Evolutionary conservation across 148 eudicot species (phyloP).

Genomic region (Rhododendron henanense): DNA sequence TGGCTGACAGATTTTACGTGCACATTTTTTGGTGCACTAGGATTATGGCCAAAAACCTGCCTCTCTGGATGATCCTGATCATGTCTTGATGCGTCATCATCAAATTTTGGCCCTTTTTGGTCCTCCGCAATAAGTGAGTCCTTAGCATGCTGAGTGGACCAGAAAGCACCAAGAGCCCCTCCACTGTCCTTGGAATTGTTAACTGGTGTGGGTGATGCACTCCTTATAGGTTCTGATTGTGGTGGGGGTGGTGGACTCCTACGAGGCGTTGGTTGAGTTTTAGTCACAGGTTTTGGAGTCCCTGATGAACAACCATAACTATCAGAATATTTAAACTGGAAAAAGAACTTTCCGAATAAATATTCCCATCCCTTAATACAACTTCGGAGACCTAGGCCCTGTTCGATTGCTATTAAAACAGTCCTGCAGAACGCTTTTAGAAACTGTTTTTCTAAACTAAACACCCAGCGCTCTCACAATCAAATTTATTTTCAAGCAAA

Average conservation of each 20-base stretch:
- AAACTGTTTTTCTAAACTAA: not conserved
- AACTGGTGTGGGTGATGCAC: slow-evolving; percentile 32
- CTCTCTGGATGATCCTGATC: slow-evolving; percentile 34
- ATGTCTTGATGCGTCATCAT: slow-evolving; percentile 35
- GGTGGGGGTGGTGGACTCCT: slow-evolving; percentile 92
- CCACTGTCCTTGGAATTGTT: slow-evolving; percentile 31
- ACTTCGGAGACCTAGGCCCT: not conserved
- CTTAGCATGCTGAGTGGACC: slow-evolving; percentile 81
- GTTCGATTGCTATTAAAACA: not conserved
- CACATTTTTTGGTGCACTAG: slow-evolving; percentile 29
- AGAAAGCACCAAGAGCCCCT: slow-evolving; percentile 74
- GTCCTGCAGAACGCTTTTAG: not conserved
- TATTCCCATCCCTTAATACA: not conserved
- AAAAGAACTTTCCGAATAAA: not conserved
- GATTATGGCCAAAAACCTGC: slow-evolving; percentile 24
- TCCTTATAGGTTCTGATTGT: slow-evolving; percentile 51
- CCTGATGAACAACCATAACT: slow-evolving; percentile 34
- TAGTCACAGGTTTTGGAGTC: slow-evolving; percentile 40
- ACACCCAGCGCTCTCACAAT: not conserved
- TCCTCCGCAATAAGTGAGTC: slow-evolving; percentile 44
- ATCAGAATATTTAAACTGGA: not conserved
- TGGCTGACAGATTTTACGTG: slow-evolving; percentile 21
- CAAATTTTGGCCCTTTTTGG: slow-evolving; percentile 44
- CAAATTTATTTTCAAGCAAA: not conserved
- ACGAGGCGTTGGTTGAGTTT: slow-evolving; percentile 58